phyloP scores from a whole-genome alignment of 345 rosid genomes.

The Dipteronia dyeriana region DNA sequence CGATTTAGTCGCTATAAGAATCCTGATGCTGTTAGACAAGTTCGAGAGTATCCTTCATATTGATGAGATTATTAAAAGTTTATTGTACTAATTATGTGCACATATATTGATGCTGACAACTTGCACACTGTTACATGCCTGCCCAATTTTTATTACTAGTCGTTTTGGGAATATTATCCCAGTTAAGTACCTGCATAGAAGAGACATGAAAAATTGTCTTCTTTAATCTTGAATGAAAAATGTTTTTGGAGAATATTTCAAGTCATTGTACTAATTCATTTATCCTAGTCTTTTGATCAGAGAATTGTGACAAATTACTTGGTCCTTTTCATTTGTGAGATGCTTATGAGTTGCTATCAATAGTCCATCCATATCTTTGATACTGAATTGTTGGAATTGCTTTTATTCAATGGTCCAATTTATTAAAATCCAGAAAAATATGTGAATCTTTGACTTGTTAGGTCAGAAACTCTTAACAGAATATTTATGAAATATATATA shows the following conservation, averaged over 20 bases:
- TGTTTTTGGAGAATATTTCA: background rate
- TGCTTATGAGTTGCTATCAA: background rate
- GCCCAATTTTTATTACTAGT: background rate
- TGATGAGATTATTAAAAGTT: background rate
- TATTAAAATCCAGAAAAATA: background rate
- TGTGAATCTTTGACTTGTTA: too few species aligned
- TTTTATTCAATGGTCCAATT: background rate
- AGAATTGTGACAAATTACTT: background rate
- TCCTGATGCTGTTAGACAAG: slow-evolving; percentile 99
- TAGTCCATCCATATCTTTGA: background rate
- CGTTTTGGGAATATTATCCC: background rate
- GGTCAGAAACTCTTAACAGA: too few species aligned
- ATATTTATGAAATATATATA: background rate
- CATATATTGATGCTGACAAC: background rate
- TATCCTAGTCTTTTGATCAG: background rate
- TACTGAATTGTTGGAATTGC: background rate
- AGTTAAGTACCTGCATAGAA: background rate
- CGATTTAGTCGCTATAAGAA: slow-evolving; percentile 98
- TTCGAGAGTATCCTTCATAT: slow-evolving; percentile 85
- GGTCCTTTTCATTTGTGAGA: background rate
- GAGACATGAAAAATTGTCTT: background rate
- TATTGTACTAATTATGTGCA: background rate
- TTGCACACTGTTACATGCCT: background rate
- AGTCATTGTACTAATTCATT: background rate
- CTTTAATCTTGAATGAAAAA: background rate